A percentile compares a stretch with the other conserved stretches of the same genome.
Conservation (phyloP, 1,284 basidiomycete species). For the Tilletia setariae region DNA sequence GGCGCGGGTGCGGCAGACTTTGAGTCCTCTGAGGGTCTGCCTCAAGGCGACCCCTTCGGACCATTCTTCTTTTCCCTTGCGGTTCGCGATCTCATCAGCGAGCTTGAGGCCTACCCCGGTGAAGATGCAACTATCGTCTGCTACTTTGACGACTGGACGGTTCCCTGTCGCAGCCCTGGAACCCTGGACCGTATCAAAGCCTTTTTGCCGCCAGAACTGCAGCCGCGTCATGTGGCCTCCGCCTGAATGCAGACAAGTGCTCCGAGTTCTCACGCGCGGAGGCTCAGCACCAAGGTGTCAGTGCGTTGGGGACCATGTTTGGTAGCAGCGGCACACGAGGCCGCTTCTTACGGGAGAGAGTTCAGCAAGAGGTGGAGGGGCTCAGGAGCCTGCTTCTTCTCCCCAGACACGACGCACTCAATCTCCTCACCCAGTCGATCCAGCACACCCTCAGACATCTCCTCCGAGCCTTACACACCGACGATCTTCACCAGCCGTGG, state of each 20-base stretch:
- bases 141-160: conserved; percentile 12
- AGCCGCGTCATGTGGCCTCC: background rate
- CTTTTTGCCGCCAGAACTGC: background rate
- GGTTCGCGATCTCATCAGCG: background rate
- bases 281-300: background rate
- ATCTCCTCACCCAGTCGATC: background rate
- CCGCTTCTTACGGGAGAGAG: background rate
- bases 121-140: background rate
- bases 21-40: background rate
- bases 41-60: conserved; percentile 1
- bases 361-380: background rate
- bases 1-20: background rate
- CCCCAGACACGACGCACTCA: background rate
- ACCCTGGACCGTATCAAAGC: background rate
- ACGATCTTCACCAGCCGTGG: background rate
- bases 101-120: background rate
- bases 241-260: background rate
- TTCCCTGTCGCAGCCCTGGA: background rate
- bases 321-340: background rate
- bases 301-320: background rate
- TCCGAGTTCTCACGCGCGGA: background rate
- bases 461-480: background rate
- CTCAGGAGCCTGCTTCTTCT: background rate
- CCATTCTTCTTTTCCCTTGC: conserved; percentile 7
- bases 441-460: background rate